Base-by-base conservation (phyloP, 1,284 basidiomycete genomes). In the Rhodotorula sp. region DNA sequence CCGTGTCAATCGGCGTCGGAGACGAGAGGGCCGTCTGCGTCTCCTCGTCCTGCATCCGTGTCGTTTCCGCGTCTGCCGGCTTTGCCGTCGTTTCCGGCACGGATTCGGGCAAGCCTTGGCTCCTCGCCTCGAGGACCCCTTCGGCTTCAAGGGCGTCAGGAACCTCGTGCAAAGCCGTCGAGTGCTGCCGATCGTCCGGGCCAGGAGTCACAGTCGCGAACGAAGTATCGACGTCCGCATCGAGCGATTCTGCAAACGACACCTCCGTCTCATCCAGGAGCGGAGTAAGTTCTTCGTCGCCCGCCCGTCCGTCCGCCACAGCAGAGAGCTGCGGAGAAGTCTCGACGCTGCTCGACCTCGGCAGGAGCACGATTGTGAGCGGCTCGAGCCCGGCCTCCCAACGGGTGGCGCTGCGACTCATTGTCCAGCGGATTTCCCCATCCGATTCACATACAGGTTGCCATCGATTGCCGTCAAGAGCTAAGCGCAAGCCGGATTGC, bases 171-270 rank as follows among this genome's bases (percentile, higher is more conserved):
- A 49, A 24, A 24, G 6, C 20, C 20, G 20, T 24, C 24, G 20
- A 24, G 6, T 22, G 6, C 48, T 49, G 18, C 48, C 20, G 48
- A 20, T 29, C 14, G 26, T 15, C 53, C 37, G 53, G 24, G 0
- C n/a, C 53, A 17, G 53, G 53, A 29, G 29, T 26, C 3, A 54
- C 12, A 5, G 53, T 54, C 14, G 53, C 26, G 26, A 29, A 54
- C 29, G 53, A 54, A 1, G 29, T 42, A 42, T 42, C 37, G 37
- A 42, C 53, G 14, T 54, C 53, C 53, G 53, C 26, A 29, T 54
- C 53, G 53, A 54, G 29, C 53, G 53, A 54, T n/a, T 54, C 53
- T 14, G n/a, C 53, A 26, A 54, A 54, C 53, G 53, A 54, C 14
- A 29, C 26, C 48, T 49, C 48, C 20, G 48, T 24, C 29, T 55